Conservation (phyloP, 2,329 filamentous ascomycete genomes). For the Xylariaceae sp. region DNA sequence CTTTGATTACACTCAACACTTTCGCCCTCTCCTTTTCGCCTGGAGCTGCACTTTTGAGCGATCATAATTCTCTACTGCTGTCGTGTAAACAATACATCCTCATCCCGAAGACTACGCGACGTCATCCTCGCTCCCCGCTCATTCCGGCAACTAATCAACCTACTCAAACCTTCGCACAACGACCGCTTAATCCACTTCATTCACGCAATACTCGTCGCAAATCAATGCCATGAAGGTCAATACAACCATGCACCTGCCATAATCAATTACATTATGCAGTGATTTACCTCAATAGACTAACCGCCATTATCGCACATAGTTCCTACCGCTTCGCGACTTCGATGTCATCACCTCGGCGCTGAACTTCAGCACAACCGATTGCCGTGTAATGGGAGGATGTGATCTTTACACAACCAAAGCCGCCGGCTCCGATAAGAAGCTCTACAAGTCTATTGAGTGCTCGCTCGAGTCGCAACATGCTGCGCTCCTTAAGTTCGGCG, state of each 20-base stretch:
- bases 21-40: too few relatives aligned
- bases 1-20: too few relatives aligned
- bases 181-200: too few relatives aligned
- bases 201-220: too few relatives aligned
- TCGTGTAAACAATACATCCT: constrained; percentile 5
- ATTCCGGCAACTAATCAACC: too few relatives aligned
- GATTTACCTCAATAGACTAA: constrained; percentile 8
- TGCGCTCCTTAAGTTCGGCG: constrained; percentile 78
- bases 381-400: constrained; percentile 87
- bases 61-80: too few relatives aligned
- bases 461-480: constrained; percentile 89
- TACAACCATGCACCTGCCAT: too few relatives aligned
- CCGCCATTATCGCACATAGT: constrained; percentile 49
- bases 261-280: too few relatives aligned
- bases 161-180: too few relatives aligned
- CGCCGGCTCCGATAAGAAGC: constrained; percentile 89
- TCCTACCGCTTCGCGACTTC: constrained; percentile 84
- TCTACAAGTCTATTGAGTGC: constrained; percentile 92
- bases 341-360: constrained; percentile 88
- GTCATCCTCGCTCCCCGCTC: constrained; percentile 17
- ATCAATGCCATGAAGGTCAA: too few relatives aligned
- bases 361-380: constrained; percentile 93
- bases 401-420: constrained; percentile 98
- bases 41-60: constrained; percentile 1
- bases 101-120: constrained; percentile 12